A percentile compares a stretch with the other conserved stretches of the same genome.
Conservation (phyloP, 2,329 filamentous ascomycete genomes). For the Claviceps monticola region DNA sequence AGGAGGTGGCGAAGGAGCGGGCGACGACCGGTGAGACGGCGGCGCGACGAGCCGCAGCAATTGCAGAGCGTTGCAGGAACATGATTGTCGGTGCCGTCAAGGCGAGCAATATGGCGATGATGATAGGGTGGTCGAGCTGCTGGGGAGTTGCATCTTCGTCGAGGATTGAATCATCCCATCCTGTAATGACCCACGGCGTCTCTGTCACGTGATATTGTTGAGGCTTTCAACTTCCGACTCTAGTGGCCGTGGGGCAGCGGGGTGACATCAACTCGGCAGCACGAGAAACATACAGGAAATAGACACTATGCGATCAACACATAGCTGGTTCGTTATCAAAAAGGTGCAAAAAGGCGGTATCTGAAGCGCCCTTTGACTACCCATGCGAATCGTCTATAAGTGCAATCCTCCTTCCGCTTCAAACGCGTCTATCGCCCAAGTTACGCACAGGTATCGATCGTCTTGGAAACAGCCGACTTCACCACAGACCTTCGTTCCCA, state of each 20-base stretch:
- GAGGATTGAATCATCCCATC: conserved; percentile 1
- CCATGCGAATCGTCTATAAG: too few species aligned
- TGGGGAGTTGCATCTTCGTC: conserved; percentile 1
- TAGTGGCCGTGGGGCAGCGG: not conserved
- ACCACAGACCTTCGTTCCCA: not conserved
- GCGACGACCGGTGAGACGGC: conserved; percentile 39
- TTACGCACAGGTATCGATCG: too few species aligned
- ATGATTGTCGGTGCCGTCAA: conserved; percentile 27
- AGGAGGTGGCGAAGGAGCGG: conserved; percentile 46
- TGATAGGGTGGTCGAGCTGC: conserved; percentile 6
- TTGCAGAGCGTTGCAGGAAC: conserved; percentile 51
- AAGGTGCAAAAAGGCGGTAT: too few species aligned
- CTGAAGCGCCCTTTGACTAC: too few species aligned
- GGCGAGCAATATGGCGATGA: conserved; percentile 3
- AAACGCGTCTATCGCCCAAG: too few species aligned
- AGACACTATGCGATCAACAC: too few species aligned
- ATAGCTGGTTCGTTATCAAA: too few species aligned
- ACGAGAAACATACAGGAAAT: too few species aligned
- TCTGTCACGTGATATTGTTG: conserved; percentile 5
- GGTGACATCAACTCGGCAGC: too few species aligned
- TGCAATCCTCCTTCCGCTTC: too few species aligned
- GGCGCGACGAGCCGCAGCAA: conserved; percentile 44
- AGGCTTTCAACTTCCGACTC: not conserved
- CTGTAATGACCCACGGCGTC: conserved; percentile 1
- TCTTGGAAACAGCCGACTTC: not conserved